Conservation (phyloP, 345 rosid species). For the Carallia pectinifolia region DNA sequence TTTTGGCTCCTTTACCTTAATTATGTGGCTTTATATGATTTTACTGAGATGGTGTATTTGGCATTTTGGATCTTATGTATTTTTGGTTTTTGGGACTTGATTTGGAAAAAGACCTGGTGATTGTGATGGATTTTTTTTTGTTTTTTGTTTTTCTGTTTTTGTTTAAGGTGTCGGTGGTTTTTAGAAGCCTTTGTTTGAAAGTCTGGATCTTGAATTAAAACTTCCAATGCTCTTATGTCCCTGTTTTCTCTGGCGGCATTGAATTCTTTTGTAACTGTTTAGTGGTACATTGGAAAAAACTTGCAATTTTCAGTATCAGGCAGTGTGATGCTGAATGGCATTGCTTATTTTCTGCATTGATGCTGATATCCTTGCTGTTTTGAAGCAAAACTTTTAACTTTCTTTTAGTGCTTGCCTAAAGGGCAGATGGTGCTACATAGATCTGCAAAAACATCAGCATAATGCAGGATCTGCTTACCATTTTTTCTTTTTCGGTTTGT, state of each 20-base stretch:
- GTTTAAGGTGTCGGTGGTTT: background rate
- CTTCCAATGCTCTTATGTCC: background rate
- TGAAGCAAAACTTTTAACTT: background rate
- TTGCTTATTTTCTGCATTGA: background rate
- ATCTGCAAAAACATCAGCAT: too few species aligned
- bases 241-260: background rate
- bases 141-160: background rate
- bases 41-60: background rate
- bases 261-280: background rate
- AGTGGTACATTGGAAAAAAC: background rate
- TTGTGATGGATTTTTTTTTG: background rate
- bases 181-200: background rate
- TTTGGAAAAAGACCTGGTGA: background rate
- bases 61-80: background rate
- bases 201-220: constrained; percentile 3
- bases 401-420: too few species aligned
- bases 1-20: too few species aligned
- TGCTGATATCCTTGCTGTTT: background rate
- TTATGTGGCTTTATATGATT: too few species aligned
- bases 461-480: too few species aligned
- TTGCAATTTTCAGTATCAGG: background rate
- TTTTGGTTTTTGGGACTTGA: background rate
- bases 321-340: background rate
- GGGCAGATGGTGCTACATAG: too few species aligned
- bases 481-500: background rate